Evolutionary conservation across 208 protist species (phyloP).

Genomic region (Acanthamoeba triangularis): DNA sequence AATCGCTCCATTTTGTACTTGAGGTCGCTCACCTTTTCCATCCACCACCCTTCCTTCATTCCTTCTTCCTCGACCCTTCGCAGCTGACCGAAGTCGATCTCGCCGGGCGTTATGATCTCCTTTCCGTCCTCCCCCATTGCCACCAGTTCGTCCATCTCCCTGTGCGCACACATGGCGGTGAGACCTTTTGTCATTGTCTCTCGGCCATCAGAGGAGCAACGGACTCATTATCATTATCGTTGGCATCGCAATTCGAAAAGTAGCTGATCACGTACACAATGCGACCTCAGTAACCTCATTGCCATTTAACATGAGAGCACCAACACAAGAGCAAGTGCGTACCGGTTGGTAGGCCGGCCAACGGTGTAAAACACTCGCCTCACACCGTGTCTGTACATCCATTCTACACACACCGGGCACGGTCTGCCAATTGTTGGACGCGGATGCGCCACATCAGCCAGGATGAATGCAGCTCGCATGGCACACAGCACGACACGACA

Average conservation of each 20-base stretch:
- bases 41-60: conserved; percentile 53
- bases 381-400: conserved; percentile 61
- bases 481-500: not conserved
- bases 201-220: not conserved
- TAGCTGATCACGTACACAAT: not conserved
- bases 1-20: conserved; percentile 67
- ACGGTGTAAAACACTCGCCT: conserved; percentile 68
- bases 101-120: not conserved
- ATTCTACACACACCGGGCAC: conserved; percentile 66
- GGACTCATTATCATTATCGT: conserved; percentile 45
- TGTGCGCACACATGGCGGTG: not conserved
- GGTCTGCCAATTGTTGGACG: not conserved
- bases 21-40: conserved; percentile 67
- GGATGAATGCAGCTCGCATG: not conserved
- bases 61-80: not conserved
- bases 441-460: too few species aligned
- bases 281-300: not conserved
- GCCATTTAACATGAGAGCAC: not conserved
- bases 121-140: conserved; percentile 31
- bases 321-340: not conserved
- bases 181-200: too few species aligned
- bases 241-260: not conserved
- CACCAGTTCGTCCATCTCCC: conserved; percentile 50
- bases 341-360: conserved; percentile 15
- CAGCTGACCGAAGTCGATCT: not conserved